Base-by-base conservation (phyloP, 768 basidiomycete species). In the Agrocybe chaxingu region DNA sequence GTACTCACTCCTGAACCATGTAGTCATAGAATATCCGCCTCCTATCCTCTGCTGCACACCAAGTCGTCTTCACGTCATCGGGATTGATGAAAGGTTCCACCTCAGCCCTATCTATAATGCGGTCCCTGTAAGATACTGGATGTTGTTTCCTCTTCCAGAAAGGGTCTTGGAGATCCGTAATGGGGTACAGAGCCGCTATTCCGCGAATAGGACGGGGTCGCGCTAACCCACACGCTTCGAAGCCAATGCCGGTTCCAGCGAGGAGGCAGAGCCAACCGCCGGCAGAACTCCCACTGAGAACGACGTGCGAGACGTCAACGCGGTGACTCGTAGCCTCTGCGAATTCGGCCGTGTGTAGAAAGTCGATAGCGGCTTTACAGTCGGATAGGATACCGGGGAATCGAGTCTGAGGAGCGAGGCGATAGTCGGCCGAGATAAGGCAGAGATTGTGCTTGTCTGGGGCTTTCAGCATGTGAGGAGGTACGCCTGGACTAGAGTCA, bases 1-100 rank as follows among this genome's bases (percentile, higher is more conserved):
- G 10, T 2, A 57, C 70, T 40, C 42, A 70, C 70, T 71, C 71
- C 57, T 73, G 72, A 8, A 73, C 59, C 71, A 72, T 73, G 50
- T 70, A 73, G 44, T 54, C 52, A 50, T 73, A 73, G 44, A 71
- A 70, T 12, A 72, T 58, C 19, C 62, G 47, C 29, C 72, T 53
- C 34, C 49, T 52, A 19, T 60, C 64, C 11, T 69, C 66, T 31
- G 54, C 9, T 1, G 60, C 52, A 0, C 64, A 59, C 37, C 45
- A 64, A 2, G 59, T 53, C 8, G 61, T 59, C 53, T 66, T 67
- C 31, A 49, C 43, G 3, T 54, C 57, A 1, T 56, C 39, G 0
- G 70, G 67, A 48, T 72, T 57, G 10, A 70, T 34, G 42, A 67
- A 73, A 4, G 62, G 42, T 11, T 56, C 62, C 7, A 72, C 59